Base-by-base conservation (phyloP, 176 grass and related monocot genomes). In the Phoenix roebelenii region DNA sequence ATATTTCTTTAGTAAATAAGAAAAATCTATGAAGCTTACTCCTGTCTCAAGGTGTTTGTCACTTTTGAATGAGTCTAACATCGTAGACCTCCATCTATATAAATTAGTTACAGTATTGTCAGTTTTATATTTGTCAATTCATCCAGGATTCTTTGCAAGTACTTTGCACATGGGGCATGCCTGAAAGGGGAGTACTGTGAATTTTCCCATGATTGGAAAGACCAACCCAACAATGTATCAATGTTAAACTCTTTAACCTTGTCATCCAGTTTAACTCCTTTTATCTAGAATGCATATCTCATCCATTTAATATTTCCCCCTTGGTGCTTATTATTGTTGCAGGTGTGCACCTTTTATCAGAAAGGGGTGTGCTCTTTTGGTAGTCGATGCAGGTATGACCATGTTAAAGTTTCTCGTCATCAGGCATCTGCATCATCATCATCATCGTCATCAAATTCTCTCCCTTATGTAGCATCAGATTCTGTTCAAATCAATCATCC, bases 261-360 rank as follows among this genome's bases (percentile, higher is more conserved):
- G 3, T 23, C 6, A 15, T 60, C 48, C 20, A 68, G 5, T 55
- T 44, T 18, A 15, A 51, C 58, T 54, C 17, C 48, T 51, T 28
- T 57, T 52, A 5, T 28, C 15, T 52, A n/a, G 39, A 28, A 6
- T 25, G 52, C 35, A 66, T 29, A 29, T 39, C 56, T 54, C 29
- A 23, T 58, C 64, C 20, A 16, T 71, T 17, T 61, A 65, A 69
- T 58, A 30, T 60, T 75, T 60, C 28, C 10, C 7, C 1, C 35
- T 73, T 55, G 72, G 15, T 61, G 25, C 57, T 17, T 54, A 61
- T 60, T 52, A 15, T 57, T 70, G 25, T 20, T 19, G 55, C 62
- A 95, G 90, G 72, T 89, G 50, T 95, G 90, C 76, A 86, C 90
- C 22, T 89, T 89, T 79, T 95, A 95, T 57, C 90, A 89, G 76